phyloP scores from a whole-genome alignment of 192 early-diverging fungal species.

The Spizellomyces punctatus region DNA sequence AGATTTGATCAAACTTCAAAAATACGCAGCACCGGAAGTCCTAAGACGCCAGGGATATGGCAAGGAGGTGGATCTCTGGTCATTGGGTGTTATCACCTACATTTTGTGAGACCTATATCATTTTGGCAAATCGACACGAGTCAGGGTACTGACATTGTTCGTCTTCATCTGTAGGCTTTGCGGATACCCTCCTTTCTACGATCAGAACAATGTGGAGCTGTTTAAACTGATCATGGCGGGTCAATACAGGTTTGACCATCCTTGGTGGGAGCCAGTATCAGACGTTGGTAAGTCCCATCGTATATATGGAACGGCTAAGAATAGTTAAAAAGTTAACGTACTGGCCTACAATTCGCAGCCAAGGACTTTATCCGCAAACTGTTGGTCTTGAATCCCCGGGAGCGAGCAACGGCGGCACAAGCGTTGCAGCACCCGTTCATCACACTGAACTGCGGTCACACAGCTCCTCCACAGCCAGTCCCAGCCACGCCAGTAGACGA shows the following conservation, averaged over 20 bases:
- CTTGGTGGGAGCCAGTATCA: slow-evolving; percentile 80
- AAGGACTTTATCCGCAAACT: slow-evolving; percentile 60
- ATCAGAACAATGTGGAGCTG: slow-evolving; percentile 63
- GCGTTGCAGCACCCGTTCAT: slow-evolving; percentile 58
- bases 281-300: slow-evolving; percentile 44
- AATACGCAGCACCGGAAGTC: slow-evolving; percentile 80
- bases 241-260: slow-evolving; percentile 74
- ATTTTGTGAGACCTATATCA: slow-evolving; percentile 53
- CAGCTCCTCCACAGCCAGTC: not conserved
- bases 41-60: slow-evolving; percentile 70
- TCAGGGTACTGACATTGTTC: not conserved
- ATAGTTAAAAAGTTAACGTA: not conserved
- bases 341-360: slow-evolving; percentile 35
- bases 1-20: no score
- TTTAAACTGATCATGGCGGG: slow-evolving; percentile 71
- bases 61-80: slow-evolving; percentile 89
- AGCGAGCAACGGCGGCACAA: slow-evolving; percentile 47
- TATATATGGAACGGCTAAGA: not conserved
- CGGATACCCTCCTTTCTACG: slow-evolving; percentile 85
- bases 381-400: slow-evolving; percentile 60
- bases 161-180: slow-evolving; percentile 57
- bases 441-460: slow-evolving; percentile 34
- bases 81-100: slow-evolving; percentile 92
- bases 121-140: not conserved
- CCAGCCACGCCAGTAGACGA: slow-evolving; percentile 5